These are phyloP conservation scores for Chaetoceros muelleri DNA, from an alignment of 108 stramenopile species.

Conservation along the genomic window DNA sequence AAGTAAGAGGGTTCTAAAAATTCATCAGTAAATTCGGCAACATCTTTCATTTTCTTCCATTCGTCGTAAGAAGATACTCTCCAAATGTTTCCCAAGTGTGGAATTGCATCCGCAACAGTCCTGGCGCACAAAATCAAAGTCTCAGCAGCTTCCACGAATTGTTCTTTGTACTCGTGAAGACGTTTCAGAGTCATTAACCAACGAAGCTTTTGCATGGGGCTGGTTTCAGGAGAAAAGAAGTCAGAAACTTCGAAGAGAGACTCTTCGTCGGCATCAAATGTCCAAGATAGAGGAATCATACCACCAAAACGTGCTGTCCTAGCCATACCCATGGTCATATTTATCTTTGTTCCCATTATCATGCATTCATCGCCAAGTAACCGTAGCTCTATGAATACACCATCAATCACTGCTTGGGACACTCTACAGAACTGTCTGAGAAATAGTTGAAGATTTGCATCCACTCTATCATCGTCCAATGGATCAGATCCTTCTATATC, in stretches of 20 bases:
- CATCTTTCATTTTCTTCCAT: conserved; percentile 48
- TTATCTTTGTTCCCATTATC: conserved; percentile 28
- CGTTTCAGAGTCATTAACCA: conserved; percentile 64
- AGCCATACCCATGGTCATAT: neutral
- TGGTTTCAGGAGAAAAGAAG: conserved; percentile 62
- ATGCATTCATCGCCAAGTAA: conserved; percentile 26
- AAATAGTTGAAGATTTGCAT: conserved; percentile 63
- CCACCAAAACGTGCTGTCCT: conserved; percentile 1
- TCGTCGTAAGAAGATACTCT: conserved; percentile 54
- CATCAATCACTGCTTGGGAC: conserved; percentile 75
- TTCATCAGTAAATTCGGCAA: conserved; percentile 52
- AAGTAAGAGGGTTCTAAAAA: conserved; percentile 45
- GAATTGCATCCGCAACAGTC: conserved; percentile 53
- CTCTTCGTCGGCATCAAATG: conserved; percentile 88
- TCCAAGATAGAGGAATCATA: neutral
- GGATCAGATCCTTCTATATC: conserved; percentile 82
- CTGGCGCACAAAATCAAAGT: conserved; percentile 57
- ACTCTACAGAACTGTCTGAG: conserved; percentile 57
- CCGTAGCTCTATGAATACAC: conserved; percentile 74
- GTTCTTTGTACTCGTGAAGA: conserved; percentile 61
- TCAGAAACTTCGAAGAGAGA: conserved; percentile 73
- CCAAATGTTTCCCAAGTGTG: conserved; percentile 56
- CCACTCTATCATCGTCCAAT: conserved; percentile 71
- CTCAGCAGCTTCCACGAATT: conserved; percentile 81
- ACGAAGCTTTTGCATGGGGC: conserved; percentile 55